Base-by-base conservation (phyloP, 257 asterid species). In the Eustoma russellianum region DNA sequence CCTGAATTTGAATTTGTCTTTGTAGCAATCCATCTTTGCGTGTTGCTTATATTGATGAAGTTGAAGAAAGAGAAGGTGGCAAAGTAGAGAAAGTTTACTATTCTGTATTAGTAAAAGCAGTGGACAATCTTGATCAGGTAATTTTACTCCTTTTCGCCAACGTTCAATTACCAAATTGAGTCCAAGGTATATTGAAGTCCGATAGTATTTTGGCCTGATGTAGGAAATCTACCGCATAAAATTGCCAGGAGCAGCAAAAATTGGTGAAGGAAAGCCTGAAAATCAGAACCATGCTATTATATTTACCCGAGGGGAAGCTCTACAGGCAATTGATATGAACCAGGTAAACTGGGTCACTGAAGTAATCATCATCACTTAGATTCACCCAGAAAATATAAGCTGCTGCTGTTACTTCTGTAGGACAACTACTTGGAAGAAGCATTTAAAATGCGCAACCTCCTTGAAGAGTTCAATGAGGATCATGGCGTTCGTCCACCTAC, bases 181-280 rank as follows among this genome's bases (percentile, higher is more conserved):
- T 49, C 48, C 15, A 62, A 55, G 60, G 33, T 19, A 45, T 15
- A 59, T 60, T 16, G 45, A 10, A 49, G 5, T 18, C 72, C 74
- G 61, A 80, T 62, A 62, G 18, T 41, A 62, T 61, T 35, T 47
- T 48, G 15, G 52, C 69, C 59, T 43, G 54, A 52, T 76, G 60
- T 59, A 91, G 98, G 98, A 92, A 85, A 92, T 92, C 64, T 92
- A 84, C 77, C 95, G 98, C 40, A 83, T 92, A 78, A 92, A 85
- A 74, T 75, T 92, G 66, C 98, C 98, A 8, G 98, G 98, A 41
- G 14, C 94, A 49, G 98, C 95, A 62, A 92, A 85, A 70, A 62
- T 91, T 46, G 98, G 98, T 61, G 98, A 92, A 78, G 98, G 97
- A 59, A 92, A 92, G 66, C 98, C 98, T 19, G 98, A 92, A 80